Base-by-base conservation (phyloP, 2,329 filamentous ascomycete genomes). In the Nemania serpens region DNA sequence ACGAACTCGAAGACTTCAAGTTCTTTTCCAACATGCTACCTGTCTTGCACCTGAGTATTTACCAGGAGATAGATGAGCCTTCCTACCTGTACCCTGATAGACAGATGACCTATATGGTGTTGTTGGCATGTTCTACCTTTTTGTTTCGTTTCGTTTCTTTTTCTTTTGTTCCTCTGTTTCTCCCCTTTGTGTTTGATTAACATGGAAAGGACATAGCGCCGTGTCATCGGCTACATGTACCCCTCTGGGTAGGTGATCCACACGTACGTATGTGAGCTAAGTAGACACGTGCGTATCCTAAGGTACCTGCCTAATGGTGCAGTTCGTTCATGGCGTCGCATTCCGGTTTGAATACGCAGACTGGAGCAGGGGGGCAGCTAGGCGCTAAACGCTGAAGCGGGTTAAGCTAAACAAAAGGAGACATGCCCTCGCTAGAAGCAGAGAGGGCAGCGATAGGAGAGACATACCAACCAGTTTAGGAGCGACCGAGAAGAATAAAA, bases 381-480 rank as follows among this genome's bases (percentile, higher is more conserved):
- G 47, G 53, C 48, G 42, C 52, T 45, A 13, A 43, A 22, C 17
- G 20, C 41, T 58, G 37, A 43, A 22, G 36, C 41, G 10, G 41
- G 39, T 52, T 34, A 17, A 49, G 41, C 25, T 29, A 29, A 29
- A 7, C 25, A 29, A 29, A 29, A 29, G 7, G 25, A 29, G 3
- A 29, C 7, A 7, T 29, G 25, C 7, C 25, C 25, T 29, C 3
- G 7, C 25, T 29, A 7, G 25, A 22, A 54, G 48, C 5, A 33
- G 51, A 47, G 34, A 18, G 29, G n/a, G 58, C 22, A n/a, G 10
- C 49, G 48, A 64, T 56, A 49, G 7, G 25, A 53, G 47, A 48
- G 43, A 36, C 55, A 45, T 43, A 34, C 52, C 55, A 64, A 39
- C 55, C 51, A 37, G 48, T 62, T 62, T 64, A 42, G 59, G 58